Evolutionary conservation across 176 grass and related monocot genomes (phyloP).

Genomic region (Aegilops longissima): DNA sequence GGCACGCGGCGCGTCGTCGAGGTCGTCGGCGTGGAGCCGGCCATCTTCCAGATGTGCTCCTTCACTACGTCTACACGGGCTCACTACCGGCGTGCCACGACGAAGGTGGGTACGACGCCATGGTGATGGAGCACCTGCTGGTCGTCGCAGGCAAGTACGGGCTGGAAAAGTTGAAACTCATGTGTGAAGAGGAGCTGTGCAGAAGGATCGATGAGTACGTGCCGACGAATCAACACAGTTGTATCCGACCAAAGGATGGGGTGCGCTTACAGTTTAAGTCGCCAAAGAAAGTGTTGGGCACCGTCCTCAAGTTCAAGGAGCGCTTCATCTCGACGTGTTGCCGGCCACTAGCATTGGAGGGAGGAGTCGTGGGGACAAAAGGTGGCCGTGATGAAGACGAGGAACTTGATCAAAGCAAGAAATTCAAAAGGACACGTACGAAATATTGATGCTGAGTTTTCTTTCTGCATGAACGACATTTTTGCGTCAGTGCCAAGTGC

Average conservation of each 20-base stretch:
- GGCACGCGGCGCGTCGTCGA: not conserved
- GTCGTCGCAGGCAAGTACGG: not conserved
- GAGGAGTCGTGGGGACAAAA: not conserved
- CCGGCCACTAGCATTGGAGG: not conserved
- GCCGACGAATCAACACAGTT: not conserved
- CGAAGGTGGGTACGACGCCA: not conserved
- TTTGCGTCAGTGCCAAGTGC: too few species aligned
- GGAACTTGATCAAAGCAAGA: too few species aligned
- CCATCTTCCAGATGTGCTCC: constrained; percentile 14
- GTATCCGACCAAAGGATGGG: not conserved
- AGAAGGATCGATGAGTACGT: not conserved
- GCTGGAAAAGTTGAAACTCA: not conserved
- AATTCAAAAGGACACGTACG: too few species aligned
- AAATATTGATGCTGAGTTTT: too few species aligned
- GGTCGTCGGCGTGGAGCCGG: constrained; percentile 7
- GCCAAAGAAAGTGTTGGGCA: not conserved
- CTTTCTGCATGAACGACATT: too few species aligned
- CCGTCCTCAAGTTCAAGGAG: not conserved
- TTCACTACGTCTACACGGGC: constrained; percentile 29
- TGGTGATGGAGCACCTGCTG: constrained; percentile 2
- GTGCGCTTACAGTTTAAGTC: not conserved
- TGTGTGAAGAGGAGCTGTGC: not conserved
- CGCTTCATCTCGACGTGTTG: not conserved
- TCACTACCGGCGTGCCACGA: not conserved
- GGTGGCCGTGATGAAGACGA: too few species aligned